These are phyloP conservation scores for Podila clonocystis DNA, from an alignment of 192 early-diverging fungal genomes.

Conservation along the genomic window DNA sequence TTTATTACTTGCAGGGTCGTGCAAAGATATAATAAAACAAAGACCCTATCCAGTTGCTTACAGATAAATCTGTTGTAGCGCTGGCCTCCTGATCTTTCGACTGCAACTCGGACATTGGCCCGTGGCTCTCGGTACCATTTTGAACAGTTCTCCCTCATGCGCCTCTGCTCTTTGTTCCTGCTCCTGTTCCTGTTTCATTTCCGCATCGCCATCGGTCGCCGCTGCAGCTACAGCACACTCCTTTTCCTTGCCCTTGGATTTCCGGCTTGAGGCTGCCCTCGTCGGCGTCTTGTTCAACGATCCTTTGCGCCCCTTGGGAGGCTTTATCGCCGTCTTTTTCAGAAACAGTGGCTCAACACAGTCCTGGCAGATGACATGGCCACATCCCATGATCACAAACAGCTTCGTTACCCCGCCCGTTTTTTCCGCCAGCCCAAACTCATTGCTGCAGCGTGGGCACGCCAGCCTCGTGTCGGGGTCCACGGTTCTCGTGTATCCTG, in stretches of 20 bases:
- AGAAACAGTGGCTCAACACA: conserved; percentile 24
- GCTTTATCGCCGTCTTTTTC: conserved; percentile 8
- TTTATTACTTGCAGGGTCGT: too few relatives aligned
- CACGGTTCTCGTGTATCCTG: conserved; percentile 18
- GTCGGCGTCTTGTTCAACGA: too few relatives aligned
- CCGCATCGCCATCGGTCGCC: background rate
- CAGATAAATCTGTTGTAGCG: conserved; percentile 28
- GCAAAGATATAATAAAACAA: too few relatives aligned
- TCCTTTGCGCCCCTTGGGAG: conserved; percentile 1
- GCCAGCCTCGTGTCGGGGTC: background rate
- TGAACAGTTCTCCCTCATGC: background rate
- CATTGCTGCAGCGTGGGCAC: conserved; percentile 15
- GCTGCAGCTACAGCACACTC: background rate
- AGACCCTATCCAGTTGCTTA: background rate
- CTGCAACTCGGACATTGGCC: conserved; percentile 27
- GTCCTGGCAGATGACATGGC: conserved; percentile 31
- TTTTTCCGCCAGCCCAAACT: conserved; percentile 12
- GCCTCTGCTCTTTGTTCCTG: background rate
- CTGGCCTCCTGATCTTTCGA: conserved; percentile 16
- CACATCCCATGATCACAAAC: conserved; percentile 31
- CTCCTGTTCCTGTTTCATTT: background rate
- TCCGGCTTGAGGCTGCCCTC: background rate
- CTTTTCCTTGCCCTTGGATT: conserved; percentile 14
- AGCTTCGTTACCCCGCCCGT: conserved; percentile 7
- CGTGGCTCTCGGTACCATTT: conserved; percentile 7